Conservation (phyloP, 352 stramenopile species). For the Globisporangium polare region DNA sequence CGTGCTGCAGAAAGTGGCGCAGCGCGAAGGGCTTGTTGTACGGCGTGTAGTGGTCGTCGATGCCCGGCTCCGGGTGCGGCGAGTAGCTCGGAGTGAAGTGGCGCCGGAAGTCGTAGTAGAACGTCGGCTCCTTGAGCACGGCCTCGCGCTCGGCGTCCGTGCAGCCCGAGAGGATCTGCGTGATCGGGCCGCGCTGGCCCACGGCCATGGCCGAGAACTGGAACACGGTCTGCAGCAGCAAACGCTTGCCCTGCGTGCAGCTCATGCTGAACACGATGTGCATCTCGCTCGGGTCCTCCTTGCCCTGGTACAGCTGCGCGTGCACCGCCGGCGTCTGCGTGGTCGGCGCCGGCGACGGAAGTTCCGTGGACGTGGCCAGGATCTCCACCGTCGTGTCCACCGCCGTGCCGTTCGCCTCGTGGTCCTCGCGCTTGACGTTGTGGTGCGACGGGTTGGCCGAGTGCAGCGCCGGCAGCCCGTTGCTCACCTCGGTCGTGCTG, state of each 20-base stretch:
- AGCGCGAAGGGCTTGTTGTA: conserved; percentile 31
- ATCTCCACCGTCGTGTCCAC: neutral
- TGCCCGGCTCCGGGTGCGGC: conserved; percentile 16
- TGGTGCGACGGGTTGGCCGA: conserved; percentile 7
- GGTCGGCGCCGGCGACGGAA: neutral
- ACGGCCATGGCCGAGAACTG: conserved; percentile 22
- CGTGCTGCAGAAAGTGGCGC: conserved; percentile 25
- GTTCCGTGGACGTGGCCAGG: neutral
- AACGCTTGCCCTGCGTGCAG: conserved; percentile 21
- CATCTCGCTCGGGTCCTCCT: conserved; percentile 34
- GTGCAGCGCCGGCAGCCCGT: conserved; percentile 20
- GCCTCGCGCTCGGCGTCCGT: conserved; percentile 11
- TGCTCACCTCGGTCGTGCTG: conserved; percentile 1
- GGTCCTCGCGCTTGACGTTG: neutral
- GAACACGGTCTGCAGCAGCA: conserved; percentile 19
- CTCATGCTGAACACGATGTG: conserved; percentile 31
- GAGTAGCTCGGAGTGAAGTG: conserved; percentile 27
- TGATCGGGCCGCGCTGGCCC: conserved; percentile 24
- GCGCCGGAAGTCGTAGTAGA: conserved; percentile 24
- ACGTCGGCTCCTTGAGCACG: conserved; percentile 15
- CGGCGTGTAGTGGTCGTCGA: conserved; percentile 23
- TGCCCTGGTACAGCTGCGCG: conserved; percentile 13
- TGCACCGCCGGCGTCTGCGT: neutral
- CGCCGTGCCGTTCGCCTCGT: neutral
- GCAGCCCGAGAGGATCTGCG: conserved; percentile 29